A percentile compares a stretch with the other conserved stretches of the same genome.
phyloP scores from a whole-genome alignment of 805 yeast species.

The Cyberlindnera galapagoensis region DNA sequence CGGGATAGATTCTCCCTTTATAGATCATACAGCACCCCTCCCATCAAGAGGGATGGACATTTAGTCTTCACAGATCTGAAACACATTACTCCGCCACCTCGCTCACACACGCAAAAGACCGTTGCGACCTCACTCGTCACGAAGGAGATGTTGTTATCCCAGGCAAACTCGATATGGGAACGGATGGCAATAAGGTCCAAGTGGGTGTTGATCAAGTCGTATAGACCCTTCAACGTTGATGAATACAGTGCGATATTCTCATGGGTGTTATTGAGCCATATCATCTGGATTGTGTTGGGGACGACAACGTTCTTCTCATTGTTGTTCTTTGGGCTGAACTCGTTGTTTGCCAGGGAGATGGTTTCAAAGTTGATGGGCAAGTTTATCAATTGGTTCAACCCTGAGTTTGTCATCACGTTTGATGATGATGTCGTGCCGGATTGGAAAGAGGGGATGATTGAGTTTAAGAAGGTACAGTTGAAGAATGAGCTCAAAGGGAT shows the following conservation, averaged over 20 bases:
- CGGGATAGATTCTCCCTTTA: no score
- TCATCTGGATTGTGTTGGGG: slow-evolving; percentile 69
- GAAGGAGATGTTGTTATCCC: slow-evolving; percentile 14
- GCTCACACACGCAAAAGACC: no score
- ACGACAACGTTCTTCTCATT: slow-evolving; percentile 89
- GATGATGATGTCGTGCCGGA: slow-evolving; percentile 90
- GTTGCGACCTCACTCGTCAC: slow-evolving; percentile 8
- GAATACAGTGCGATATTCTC: slow-evolving; percentile 84
- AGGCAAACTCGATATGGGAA: slow-evolving; percentile 26
- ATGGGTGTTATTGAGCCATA: slow-evolving; percentile 85
- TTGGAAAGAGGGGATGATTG: slow-evolving; percentile 82
- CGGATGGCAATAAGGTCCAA: slow-evolving; percentile 50
- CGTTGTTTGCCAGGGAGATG: slow-evolving; percentile 81
- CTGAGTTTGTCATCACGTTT: slow-evolving; percentile 73
- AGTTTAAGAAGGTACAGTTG: slow-evolving; percentile 66
- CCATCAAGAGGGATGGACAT: no score
- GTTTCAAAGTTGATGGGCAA: slow-evolving; percentile 81
- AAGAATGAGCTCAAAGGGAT: slow-evolving; percentile 71
- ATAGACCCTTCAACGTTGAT: slow-evolving; percentile 82
- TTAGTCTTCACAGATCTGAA: not conserved
- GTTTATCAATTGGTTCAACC: slow-evolving; percentile 60
- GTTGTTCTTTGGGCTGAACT: slow-evolving; percentile 60
- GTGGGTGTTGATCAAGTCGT: slow-evolving; percentile 71
- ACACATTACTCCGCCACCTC: not conserved
- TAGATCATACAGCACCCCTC: no score